Conservation (phyloP, 2,329 filamentous ascomycete species). For the Dactylellina parvicollis region DNA sequence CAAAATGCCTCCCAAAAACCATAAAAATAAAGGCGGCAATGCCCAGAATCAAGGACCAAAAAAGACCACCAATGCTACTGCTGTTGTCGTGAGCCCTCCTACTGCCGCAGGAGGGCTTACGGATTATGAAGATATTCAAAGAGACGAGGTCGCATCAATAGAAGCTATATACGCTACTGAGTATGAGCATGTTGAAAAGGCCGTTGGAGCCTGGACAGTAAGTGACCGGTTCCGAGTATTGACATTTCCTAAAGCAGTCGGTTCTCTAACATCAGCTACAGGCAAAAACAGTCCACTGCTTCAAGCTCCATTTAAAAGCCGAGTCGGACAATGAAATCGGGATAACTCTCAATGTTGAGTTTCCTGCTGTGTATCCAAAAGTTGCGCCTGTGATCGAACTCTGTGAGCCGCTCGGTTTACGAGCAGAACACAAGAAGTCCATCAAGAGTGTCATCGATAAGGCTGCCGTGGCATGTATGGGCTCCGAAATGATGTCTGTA, state of each 20-base stretch:
- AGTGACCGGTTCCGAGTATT: constrained; percentile 59
- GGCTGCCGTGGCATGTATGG: constrained; percentile 72
- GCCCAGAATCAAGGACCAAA: constrained; percentile 57
- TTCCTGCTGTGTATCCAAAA: constrained; percentile 92
- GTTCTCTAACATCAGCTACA: constrained; percentile 39
- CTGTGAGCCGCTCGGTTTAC: constrained; percentile 25
- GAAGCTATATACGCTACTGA: constrained; percentile 90
- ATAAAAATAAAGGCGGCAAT: constrained; percentile 54
- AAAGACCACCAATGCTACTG: constrained; percentile 59
- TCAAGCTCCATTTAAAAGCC: constrained; percentile 81
- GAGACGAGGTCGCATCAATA: constrained; percentile 85
- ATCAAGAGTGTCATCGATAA: constrained; percentile 74
- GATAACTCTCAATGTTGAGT: constrained; percentile 77
- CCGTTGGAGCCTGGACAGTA: constrained; percentile 82
- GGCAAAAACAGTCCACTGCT: constrained; percentile 63
- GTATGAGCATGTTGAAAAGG: constrained; percentile 75
- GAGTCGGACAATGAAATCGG: constrained; percentile 63
- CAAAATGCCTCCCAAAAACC: constrained; percentile 55
- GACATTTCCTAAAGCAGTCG: not conserved
- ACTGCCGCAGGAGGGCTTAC: constrained; percentile 59
- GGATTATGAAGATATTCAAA: constrained; percentile 83
- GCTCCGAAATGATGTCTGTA: constrained; percentile 73
- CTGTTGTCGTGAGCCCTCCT: constrained; percentile 59
- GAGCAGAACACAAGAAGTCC: constrained; percentile 59
- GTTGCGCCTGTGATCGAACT: constrained; percentile 73